Evolutionary conservation across 805 yeast species (phyloP).

Genomic region (Teunomyces cretensis): DNA sequence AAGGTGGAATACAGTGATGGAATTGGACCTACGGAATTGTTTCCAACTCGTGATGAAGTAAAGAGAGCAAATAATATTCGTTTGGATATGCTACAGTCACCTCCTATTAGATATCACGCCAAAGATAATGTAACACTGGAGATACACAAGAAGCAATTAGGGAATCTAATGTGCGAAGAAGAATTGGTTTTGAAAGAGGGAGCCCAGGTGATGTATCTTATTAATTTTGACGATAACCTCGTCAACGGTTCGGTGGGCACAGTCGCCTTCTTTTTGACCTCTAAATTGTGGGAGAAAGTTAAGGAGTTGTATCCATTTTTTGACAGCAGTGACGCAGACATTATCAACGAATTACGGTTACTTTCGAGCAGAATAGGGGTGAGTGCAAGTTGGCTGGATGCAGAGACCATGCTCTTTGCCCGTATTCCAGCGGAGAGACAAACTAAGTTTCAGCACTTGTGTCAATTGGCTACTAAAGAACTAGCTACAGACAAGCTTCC

Average conservation of each 20-base stretch:
- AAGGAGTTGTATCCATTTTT: constrained; percentile 20
- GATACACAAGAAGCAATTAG: constrained; percentile 36
- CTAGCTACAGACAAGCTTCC: constrained; percentile 33
- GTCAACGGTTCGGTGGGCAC: constrained; percentile 93
- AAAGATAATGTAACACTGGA: constrained; percentile 28
- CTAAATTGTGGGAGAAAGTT: constrained; percentile 22
- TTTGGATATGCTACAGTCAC: constrained; percentile 46
- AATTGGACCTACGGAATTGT: constrained; percentile 84
- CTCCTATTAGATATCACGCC: constrained; percentile 41
- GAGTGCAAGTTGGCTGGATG: constrained; percentile 15
- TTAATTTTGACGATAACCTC: constrained; percentile 67
- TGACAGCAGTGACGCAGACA: constrained; percentile 15
- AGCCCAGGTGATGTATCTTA: constrained; percentile 93
- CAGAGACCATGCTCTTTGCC: constrained; percentile 15
- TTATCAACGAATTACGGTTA: constrained; percentile 24
- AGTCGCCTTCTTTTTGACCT: constrained; percentile 54
- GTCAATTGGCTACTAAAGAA: constrained; percentile 23
- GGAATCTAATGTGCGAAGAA: constrained; percentile 71
- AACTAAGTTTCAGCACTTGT: constrained; percentile 18
- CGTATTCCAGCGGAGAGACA: constrained; percentile 26
- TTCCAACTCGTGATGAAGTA: constrained; percentile 84
- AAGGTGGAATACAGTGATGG: constrained; percentile 65
- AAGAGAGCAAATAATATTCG: constrained; percentile 62
- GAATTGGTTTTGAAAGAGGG: constrained; percentile 66
- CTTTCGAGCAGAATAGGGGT: constrained; percentile 24